Evolutionary conservation across 495 filamentous ascomycete species (phyloP).

Genomic region (Margaritispora aquatica): DNA sequence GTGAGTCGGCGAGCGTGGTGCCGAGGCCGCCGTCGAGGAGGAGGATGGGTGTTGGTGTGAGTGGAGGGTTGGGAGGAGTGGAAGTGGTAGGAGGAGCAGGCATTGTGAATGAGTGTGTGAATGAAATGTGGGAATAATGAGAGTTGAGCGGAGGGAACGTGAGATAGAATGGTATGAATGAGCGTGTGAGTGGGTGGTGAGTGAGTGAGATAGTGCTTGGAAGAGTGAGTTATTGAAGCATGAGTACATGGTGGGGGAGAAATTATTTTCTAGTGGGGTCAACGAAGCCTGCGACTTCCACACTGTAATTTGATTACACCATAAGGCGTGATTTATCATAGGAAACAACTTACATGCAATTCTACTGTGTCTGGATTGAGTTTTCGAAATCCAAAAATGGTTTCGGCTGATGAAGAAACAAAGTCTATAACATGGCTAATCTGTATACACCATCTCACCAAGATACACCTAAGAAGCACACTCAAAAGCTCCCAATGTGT

Average conservation of each 20-base stretch:
- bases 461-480: neutral
- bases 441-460: neutral
- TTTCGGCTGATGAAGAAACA: no score
- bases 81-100: neutral
- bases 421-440: neutral
- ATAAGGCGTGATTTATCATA: neutral
- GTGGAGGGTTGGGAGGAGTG: neutral
- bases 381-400: no score
- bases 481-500: neutral
- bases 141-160: no score
- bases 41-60: neutral
- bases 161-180: neutral
- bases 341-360: no score
- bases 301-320: neutral
- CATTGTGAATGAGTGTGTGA: neutral
- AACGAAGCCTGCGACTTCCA: neutral
- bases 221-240: no score
- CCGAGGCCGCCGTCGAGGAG: slow-evolving; percentile 59
- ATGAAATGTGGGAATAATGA: neutral
- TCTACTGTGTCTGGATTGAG: no score
- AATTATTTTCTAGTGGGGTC: neutral
- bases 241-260: no score
- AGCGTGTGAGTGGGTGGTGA: neutral
- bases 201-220: neutral
- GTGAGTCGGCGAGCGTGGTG: slow-evolving; percentile 54